Base-by-base conservation (phyloP, 176 grass and related monocot genomes). In the Paspalum vaginatum region DNA sequence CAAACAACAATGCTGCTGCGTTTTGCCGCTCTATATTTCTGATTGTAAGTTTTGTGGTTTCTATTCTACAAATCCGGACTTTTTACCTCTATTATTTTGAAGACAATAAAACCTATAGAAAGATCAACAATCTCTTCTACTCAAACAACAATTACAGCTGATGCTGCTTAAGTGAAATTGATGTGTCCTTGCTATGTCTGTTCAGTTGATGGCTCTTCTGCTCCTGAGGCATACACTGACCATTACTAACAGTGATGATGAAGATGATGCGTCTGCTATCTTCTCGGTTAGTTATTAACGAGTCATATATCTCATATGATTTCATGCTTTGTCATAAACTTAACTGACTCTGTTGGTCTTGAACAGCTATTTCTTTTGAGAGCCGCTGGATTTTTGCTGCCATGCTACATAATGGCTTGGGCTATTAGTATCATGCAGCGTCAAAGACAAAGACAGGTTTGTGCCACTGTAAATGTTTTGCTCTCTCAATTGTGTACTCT, bases 351-450 rank as follows among this genome's bases (percentile, higher is more conserved):
- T 80, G 20, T 60, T 83, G 39, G 17, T 79, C 43, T 62, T 83
- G 43, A 51, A 58, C 74, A 97, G 95, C 74, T 94, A 37, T 97
- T 97, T 83, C 87, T 97, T n/a, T 85, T 97, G 26, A 89, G 90
- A 46, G 95, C 95, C 50, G 95, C 95, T 94, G 95, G 95, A 57
- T 97, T 97, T 92, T 84, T 97, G 59, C 66, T 97, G 73, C 95
- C 92, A 9, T 97, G 92, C 81, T 97, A 97, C 73, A 90, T 97
- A 48, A 92, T 97, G 95, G 95, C 95, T 37, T 94, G 95, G 95
- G 95, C 92, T 49, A 94, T 97, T 70, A 97, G 83, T 61, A 91
- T 97, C 53, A 82, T 97, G 80, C 91, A 97, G 55, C 89, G 89
- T 68, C 95, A 91, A 81, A 90, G 94, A 73, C 94, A 97, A 59